Base-by-base conservation (phyloP, 1,284 basidiomycete species). In the Fistulinella cinereoalba region DNA sequence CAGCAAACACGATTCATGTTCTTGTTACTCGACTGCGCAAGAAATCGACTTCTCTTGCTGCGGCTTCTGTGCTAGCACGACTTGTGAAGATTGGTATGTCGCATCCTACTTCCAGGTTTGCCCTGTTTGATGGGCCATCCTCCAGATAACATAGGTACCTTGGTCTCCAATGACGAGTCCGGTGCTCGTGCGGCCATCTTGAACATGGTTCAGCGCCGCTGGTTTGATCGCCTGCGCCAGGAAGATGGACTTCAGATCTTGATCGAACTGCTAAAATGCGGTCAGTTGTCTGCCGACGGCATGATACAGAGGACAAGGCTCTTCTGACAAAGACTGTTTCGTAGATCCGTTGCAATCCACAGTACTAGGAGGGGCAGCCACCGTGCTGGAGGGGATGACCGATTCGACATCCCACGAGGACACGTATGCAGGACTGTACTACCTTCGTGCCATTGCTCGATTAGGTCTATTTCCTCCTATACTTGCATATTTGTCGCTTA, bases 231-330 rank as follows among this genome's bases (percentile, higher is more conserved):
- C 3, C 13, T 50, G n/a, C 47, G 41, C 1, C 55, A 60, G 37
- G 60, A 64, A 44, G 63, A 66, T 16, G 62, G 62, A 9, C 40
- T 66, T 2, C 47, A 43, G 12, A 53, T 55, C 11, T 28, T 62
- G 1, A 46, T 43, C 4, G 38, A 51, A n/a, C 18, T 66, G 6
- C 40, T 65, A 1, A 42, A 50, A 10, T 49, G 53, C 33, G 53
- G 61, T 66, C 27, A 46, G 64, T 47, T 15, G 1, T 3, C 15
- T n/a, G 21, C 16, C n/a, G 6, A 11, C 21, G 16, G 32, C n/a
- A 16, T 16, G n/a, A 6, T 18, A 8, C 6, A 6, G 22, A n/a
- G n/a, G n/a, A 37, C 7, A 16, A 23, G 10, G 13, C 24, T 29
- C 15, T 5, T 31, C 19, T 37, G 11, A 43, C 28, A 13, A 43